phyloP scores from a whole-genome alignment of 108 stramenopile genomes.

The Cyclotella atomus region DNA sequence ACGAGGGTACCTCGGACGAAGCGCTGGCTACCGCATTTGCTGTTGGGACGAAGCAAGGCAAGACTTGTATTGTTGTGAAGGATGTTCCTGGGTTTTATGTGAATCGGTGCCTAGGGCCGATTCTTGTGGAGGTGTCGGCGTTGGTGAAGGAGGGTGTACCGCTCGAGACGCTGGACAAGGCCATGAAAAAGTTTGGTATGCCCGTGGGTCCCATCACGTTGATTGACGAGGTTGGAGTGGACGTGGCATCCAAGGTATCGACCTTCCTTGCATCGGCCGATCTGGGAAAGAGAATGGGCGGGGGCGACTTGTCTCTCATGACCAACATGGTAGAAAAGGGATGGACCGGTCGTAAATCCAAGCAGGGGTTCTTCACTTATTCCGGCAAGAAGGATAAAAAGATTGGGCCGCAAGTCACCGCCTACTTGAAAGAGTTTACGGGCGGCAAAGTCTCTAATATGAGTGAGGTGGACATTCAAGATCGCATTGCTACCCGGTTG shows the following conservation, averaged over 20 bases:
- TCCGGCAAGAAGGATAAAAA: constrained; percentile 84
- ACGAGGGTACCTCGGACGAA: constrained; percentile 85
- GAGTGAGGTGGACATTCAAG: constrained; percentile 90
- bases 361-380: constrained; percentile 98
- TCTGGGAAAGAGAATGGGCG: constrained; percentile 94
- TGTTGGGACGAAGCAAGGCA: constrained; percentile 98
- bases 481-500: constrained; percentile 94
- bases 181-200: constrained; percentile 93
- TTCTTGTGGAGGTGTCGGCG: constrained; percentile 89
- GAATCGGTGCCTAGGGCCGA: constrained; percentile 98
- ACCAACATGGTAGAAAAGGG: constrained; percentile 95
- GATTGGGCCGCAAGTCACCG: constrained; percentile 81
- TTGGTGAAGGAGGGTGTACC: constrained; percentile 87
- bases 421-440: constrained; percentile 75
- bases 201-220: constrained; percentile 90
- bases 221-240: constrained; percentile 92
- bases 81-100: constrained; percentile 99
- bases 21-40: constrained; percentile 92
- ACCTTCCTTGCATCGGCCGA: constrained; percentile 93
- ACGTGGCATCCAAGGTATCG: constrained; percentile 94
- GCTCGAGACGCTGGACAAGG: constrained; percentile 89
- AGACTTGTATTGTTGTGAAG: constrained; percentile 97
- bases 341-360: constrained; percentile 95
- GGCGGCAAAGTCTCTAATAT: constrained; percentile 62
- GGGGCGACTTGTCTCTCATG: constrained; percentile 93